A percentile compares a stretch with the other conserved stretches of the same genome.
Conservation (phyloP, 2,329 filamentous ascomycete genomes). For the Neonectria neomacrospora region DNA sequence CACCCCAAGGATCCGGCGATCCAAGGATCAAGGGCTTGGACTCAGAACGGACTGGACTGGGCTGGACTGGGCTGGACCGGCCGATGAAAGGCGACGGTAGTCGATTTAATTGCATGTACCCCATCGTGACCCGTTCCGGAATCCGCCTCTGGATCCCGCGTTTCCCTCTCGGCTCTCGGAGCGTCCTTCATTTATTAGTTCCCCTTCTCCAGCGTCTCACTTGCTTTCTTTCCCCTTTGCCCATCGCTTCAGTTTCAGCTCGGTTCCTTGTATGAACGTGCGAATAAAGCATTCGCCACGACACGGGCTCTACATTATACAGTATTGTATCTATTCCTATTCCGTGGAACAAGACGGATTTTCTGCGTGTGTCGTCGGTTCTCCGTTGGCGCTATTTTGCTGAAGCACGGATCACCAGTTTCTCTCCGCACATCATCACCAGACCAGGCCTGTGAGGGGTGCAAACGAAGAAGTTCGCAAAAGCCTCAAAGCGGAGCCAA, state of each 20-base stretch:
- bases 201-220: neutral
- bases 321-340: neutral
- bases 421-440: constrained; percentile 5
- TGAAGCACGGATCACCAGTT: constrained; percentile 21
- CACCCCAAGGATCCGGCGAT: constrained; percentile 13
- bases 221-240: neutral
- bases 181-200: constrained; percentile 4
- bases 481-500: constrained; percentile 28
- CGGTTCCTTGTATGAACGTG: neutral
- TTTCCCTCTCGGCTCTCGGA: constrained; percentile 9
- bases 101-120: constrained; percentile 19
- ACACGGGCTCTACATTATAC: neutral
- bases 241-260: neutral
- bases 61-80: neutral
- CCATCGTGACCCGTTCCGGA: constrained; percentile 24
- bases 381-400: neutral
- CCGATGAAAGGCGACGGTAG: constrained; percentile 3
- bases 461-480: constrained; percentile 21
- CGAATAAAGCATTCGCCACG: neutral
- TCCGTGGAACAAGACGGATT: neutral
- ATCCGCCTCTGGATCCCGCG: constrained; percentile 9
- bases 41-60: constrained; percentile 12
- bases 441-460: constrained; percentile 12
- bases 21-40: constrained; percentile 8
- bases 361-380: neutral